A percentile compares a stretch with the other conserved stretches of the same genome.
phyloP scores from a whole-genome alignment of 2,329 filamentous ascomycete genomes.

The Aspergillus felis region DNA sequence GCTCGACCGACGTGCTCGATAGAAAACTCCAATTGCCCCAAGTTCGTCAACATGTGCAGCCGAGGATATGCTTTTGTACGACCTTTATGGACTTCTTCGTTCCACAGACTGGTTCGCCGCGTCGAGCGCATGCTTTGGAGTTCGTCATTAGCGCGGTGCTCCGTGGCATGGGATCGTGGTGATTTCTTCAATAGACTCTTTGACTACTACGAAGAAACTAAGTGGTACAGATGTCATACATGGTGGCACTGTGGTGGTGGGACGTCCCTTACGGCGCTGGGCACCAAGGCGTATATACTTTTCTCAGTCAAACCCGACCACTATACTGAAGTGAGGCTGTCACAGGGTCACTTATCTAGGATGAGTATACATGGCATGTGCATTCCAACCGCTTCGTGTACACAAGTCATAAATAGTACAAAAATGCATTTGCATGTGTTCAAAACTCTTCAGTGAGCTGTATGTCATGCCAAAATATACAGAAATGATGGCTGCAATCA shows the following conservation, averaged over 20 bases:
- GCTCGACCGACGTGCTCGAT: background rate
- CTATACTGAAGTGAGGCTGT: background rate
- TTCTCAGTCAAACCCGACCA: background rate
- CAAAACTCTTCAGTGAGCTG: background rate
- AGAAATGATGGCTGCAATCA: conserved; percentile 3
- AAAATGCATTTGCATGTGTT: background rate
- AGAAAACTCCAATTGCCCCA: background rate
- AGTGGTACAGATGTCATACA: background rate
- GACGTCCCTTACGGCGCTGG: background rate
- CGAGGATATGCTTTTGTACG: background rate
- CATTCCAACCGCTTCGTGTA: background rate
- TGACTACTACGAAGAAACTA: background rate
- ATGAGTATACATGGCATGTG: background rate
- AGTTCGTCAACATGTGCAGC: background rate
- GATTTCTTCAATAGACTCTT: background rate
- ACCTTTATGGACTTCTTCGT: background rate
- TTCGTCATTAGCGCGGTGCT: background rate
- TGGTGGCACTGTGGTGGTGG: background rate
- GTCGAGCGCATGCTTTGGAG: background rate
- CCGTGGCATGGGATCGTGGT: background rate
- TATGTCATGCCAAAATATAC: background rate
- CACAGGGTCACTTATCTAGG: background rate
- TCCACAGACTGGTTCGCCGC: background rate
- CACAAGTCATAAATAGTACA: background rate
- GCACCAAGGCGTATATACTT: background rate